Evolutionary conservation across 768 basidiomycete species (phyloP).

Genomic region (Suillus subaureus): DNA sequence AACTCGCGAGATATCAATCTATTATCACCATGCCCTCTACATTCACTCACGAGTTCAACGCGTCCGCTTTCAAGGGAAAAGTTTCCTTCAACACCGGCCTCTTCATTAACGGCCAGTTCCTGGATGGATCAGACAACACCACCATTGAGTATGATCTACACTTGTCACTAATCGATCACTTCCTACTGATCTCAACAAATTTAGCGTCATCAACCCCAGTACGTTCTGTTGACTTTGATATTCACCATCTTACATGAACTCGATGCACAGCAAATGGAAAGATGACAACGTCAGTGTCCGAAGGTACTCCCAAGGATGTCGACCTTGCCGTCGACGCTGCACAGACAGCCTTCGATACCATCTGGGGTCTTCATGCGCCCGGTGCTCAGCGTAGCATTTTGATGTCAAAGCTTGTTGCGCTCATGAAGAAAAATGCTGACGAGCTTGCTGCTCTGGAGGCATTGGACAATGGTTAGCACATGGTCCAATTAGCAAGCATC

Average conservation of each 20-base stretch:
- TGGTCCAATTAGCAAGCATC: not conserved
- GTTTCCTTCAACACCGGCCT: constrained; percentile 62
- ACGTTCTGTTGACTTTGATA: constrained; percentile 16
- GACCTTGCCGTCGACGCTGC: constrained; percentile 75
- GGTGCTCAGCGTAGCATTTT: constrained; percentile 56
- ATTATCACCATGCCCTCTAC: constrained; percentile 40
- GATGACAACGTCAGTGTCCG: constrained; percentile 55
- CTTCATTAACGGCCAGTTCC: constrained; percentile 72
- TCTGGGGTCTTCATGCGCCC: constrained; percentile 67
- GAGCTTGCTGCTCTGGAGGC: constrained; percentile 75
- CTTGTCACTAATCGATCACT: not conserved
- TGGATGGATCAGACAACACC: constrained; percentile 55
- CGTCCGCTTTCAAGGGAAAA: constrained; percentile 56
- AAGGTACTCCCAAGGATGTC: constrained; percentile 70
- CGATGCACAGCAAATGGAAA: constrained; percentile 60
- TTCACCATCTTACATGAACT: constrained; percentile 14
- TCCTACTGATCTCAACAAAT: not conserved
- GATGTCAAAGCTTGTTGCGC: constrained; percentile 61
- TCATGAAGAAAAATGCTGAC: constrained; percentile 63
- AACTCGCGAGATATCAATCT: not conserved
- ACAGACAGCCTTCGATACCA: constrained; percentile 57
- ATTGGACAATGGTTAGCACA: constrained; percentile 57
- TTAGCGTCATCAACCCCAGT: constrained; percentile 62
- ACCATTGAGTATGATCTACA: constrained; percentile 64
- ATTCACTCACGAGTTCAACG: constrained; percentile 55